phyloP scores from a whole-genome alignment of 148 eudicot genomes.

The Talinum fruticosum region DNA sequence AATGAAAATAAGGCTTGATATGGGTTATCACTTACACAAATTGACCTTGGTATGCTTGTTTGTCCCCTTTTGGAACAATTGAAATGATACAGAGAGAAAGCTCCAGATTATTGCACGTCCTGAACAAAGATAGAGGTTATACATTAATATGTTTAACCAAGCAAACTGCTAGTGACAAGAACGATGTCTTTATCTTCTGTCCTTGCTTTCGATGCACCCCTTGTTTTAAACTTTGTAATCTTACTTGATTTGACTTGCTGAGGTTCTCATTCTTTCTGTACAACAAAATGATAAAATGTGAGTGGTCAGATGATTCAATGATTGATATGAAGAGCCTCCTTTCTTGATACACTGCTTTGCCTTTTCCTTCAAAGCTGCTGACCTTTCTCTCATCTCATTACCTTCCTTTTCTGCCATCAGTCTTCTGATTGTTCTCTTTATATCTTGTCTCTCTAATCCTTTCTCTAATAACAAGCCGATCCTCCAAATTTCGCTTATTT shows the following conservation, averaged over 20 bases:
- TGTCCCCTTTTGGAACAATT: too few relatives aligned
- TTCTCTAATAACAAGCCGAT: slow-evolving; percentile 40
- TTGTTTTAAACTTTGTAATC: background rate
- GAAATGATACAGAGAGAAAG: too few relatives aligned
- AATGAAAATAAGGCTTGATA: too few relatives aligned
- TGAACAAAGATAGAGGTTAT: too few relatives aligned
- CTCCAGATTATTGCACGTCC: too few relatives aligned
- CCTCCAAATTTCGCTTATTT: slow-evolving; percentile 39
- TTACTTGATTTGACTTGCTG: background rate
- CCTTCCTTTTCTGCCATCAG: slow-evolving; percentile 39
- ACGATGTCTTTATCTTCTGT: background rate
- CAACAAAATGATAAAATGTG: slow-evolving; percentile 34
- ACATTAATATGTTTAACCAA: too few relatives aligned
- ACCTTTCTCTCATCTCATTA: slow-evolving; percentile 27
- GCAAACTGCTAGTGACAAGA: background rate
- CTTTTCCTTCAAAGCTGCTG: slow-evolving; percentile 31
- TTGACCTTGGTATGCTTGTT: too few relatives aligned
- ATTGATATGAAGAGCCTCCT: slow-evolving; percentile 43
- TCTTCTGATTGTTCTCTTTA: slow-evolving; percentile 31
- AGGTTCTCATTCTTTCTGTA: slow-evolving; percentile 5
- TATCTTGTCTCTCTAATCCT: slow-evolving; percentile 29
- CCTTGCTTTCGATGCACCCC: too few relatives aligned
- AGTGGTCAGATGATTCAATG: slow-evolving; percentile 24
- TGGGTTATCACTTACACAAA: too few relatives aligned
- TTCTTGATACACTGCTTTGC: slow-evolving; percentile 21